Conservation (phyloP, 148 eudicot genomes). For the Camellia granthamiana region DNA sequence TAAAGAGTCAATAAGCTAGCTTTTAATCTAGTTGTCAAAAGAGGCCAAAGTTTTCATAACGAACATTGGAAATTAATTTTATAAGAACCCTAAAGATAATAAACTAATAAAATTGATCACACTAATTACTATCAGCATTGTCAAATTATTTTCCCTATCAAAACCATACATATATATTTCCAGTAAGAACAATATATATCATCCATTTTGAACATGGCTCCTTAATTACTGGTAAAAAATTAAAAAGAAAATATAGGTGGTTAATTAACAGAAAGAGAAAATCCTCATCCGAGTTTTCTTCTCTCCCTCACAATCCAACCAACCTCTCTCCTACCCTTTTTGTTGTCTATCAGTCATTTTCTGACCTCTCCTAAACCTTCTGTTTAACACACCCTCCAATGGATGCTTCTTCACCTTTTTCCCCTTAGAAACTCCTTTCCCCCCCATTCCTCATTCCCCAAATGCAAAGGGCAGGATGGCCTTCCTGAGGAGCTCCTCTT, state of each 20-base stretch:
- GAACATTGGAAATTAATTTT: too few relatives aligned
- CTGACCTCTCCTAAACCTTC: conserved; percentile 8
- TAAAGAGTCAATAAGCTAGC: too few relatives aligned
- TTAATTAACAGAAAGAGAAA: background rate
- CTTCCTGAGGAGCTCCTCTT: conserved; percentile 2
- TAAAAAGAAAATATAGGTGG: background rate
- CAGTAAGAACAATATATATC: too few relatives aligned
- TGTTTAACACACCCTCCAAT: conserved; percentile 12
- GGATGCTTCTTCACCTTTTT: conserved; percentile 11
- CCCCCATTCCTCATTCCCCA: background rate
- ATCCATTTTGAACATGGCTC: too few relatives aligned
- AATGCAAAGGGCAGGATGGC: conserved; percentile 31
- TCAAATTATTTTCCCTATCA: too few relatives aligned
- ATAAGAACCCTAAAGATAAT: too few relatives aligned
- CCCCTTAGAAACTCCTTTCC: background rate
- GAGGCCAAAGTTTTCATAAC: too few relatives aligned
- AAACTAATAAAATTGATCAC: too few relatives aligned
- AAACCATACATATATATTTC: too few relatives aligned
- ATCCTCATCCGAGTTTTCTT: conserved; percentile 17
- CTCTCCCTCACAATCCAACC: conserved; percentile 21
- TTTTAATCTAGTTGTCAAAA: too few relatives aligned
- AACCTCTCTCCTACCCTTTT: conserved; percentile 1
- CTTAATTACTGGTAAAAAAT: too few relatives aligned
- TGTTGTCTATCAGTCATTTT: conserved; percentile 5
- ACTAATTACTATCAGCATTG: too few relatives aligned